Evolutionary conservation across 306 rosid species (phyloP).

Genomic region (Albizia julibrissin): DNA sequence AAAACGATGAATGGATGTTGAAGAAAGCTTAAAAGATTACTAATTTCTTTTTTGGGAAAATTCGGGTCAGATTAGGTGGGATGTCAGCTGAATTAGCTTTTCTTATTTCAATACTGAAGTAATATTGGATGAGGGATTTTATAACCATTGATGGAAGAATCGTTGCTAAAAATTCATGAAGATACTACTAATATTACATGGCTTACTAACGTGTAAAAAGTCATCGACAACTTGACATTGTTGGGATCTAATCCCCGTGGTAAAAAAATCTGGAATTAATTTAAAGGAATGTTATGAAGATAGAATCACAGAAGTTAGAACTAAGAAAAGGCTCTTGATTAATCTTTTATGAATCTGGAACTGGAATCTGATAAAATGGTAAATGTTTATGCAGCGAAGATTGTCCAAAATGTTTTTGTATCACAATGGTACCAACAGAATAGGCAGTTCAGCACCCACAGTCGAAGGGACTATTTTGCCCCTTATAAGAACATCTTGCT

Average conservation of each 20-base stretch:
- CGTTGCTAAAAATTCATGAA: conserved; percentile 6
- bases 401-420: conserved; percentile 80
- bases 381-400: conserved; percentile 90
- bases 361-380: conserved; percentile 58
- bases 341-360: conserved; percentile 36
- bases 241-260: conserved; percentile 7
- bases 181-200: not conserved
- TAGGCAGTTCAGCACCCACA: conserved; percentile 56
- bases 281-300: conserved; percentile 12
- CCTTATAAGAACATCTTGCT: conserved; percentile 62
- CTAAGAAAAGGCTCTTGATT: conserved; percentile 14
- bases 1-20: not conserved
- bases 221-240: not conserved
- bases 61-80: not conserved
- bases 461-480: conserved; percentile 67
- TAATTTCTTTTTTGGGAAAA: not conserved
- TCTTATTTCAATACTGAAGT: not conserved
- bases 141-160: conserved; percentile 7
- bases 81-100: not conserved
- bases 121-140: not conserved
- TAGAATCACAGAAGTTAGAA: not conserved
- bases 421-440: conserved; percentile 76
- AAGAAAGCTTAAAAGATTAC: not conserved
- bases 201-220: not conserved
- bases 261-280: not conserved